Evolutionary conservation across 108 stramenopile genomes (phyloP).

Genomic region (Nitzschia sp.): DNA sequence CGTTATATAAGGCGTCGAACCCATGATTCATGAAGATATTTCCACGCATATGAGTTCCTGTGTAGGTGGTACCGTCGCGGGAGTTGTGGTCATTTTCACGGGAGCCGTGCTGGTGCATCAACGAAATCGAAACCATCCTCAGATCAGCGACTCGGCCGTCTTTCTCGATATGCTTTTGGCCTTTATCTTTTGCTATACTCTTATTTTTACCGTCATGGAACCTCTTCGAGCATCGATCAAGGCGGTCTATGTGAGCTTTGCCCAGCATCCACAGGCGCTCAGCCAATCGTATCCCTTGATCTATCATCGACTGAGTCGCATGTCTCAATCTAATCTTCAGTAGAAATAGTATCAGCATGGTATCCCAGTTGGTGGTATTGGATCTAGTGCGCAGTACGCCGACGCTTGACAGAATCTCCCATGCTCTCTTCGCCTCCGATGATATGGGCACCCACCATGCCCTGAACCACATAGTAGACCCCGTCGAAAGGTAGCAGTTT

Average conservation of each 20-base stretch:
- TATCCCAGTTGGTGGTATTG: too few relatives aligned
- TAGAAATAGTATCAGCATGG: background rate
- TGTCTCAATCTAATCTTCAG: constrained; percentile 57
- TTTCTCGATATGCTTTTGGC: constrained; percentile 67
- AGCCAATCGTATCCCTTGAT: constrained; percentile 83
- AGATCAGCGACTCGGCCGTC: constrained; percentile 45
- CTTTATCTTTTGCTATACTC: constrained; percentile 71
- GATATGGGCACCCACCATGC: too few relatives aligned
- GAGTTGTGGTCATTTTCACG: constrained; percentile 64
- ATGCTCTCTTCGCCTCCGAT: too few relatives aligned
- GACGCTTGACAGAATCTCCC: too few relatives aligned
- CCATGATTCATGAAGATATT: constrained; percentile 84
- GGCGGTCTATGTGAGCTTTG: constrained; percentile 85
- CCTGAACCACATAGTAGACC: too few relatives aligned
- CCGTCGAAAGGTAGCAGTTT: too few relatives aligned
- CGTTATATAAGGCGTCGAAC: constrained; percentile 57
- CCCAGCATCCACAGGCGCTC: constrained; percentile 75
- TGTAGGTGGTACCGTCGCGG: constrained; percentile 59
- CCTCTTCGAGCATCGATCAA: constrained; percentile 82
- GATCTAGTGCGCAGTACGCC: too few relatives aligned
- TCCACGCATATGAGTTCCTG: constrained; percentile 78
- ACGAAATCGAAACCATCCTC: constrained; percentile 26
- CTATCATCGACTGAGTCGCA: constrained; percentile 76
- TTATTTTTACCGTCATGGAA: constrained; percentile 85
- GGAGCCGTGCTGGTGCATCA: constrained; percentile 53